Percentiles rank a stretch among this genome's conserved stretches.
Evolutionary conservation across 2,329 filamentous ascomycete species (phyloP).

Genomic region (Fusarium falciforme): DNA sequence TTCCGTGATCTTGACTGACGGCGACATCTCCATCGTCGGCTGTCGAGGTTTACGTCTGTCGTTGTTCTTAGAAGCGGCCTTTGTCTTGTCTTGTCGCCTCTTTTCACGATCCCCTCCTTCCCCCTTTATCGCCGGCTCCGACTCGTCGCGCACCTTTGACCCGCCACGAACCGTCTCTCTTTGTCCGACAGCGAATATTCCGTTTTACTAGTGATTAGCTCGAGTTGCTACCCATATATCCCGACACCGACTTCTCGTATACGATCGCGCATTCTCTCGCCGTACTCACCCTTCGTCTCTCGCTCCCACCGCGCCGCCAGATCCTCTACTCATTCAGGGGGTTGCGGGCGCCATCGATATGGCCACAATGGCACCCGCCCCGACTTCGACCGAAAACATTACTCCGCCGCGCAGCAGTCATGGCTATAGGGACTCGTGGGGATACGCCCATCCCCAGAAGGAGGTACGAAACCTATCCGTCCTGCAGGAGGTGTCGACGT

Average conservation of each 20-base stretch:
- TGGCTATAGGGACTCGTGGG: constrained; percentile 60
- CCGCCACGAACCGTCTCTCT: constrained; percentile 24
- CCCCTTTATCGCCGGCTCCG: constrained; percentile 28
- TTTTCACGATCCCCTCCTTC: constrained; percentile 11
- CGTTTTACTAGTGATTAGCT: constrained; percentile 3
- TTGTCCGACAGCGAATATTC: constrained; percentile 25
- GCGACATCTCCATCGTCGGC: constrained; percentile 29
- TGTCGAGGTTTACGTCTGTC: constrained; percentile 4
- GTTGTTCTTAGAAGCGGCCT: background rate
- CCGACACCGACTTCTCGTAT: constrained; percentile 7
- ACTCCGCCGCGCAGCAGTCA: constrained; percentile 63
- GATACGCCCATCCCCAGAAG: constrained; percentile 47
- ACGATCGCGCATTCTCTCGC: background rate
- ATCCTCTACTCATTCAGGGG: constrained; percentile 31
- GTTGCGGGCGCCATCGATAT: constrained; percentile 53
- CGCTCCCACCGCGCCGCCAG: constrained; percentile 1
- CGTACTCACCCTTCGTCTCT: constrained; percentile 1
- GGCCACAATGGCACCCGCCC: constrained; percentile 65
- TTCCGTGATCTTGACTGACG: constrained; percentile 24
- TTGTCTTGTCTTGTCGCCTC: constrained; percentile 13
- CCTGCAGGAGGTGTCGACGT: background rate
- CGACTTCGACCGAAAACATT: constrained; percentile 59
- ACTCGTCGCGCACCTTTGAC: constrained; percentile 26
- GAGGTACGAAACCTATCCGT: constrained; percentile 50
- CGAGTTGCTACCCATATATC: background rate